Percentiles rank a stretch among this genome's conserved stretches.
Conservation (phyloP, 1,139 yeast genomes). For the Candida sanyaensis region DNA sequence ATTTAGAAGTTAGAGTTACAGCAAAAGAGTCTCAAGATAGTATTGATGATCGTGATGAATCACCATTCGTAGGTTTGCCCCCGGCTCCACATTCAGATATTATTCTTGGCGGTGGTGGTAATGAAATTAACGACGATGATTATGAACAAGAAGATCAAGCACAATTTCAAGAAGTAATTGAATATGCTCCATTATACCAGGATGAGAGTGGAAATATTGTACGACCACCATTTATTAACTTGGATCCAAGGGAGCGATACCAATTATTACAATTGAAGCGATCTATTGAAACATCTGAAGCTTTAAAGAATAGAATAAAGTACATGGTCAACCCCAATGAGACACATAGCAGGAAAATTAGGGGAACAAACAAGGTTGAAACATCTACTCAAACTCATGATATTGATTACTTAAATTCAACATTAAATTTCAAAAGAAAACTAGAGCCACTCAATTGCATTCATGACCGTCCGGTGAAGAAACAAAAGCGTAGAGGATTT, state of each 20-base stretch:
- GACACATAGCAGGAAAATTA: constrained; percentile 21
- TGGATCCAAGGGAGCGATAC: constrained; percentile 48
- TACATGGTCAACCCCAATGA: constrained; percentile 46
- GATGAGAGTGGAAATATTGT: constrained; percentile 42
- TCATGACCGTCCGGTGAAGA: constrained; percentile 6
- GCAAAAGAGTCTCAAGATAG: background rate
- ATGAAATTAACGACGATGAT: background rate
- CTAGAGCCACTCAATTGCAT: background rate
- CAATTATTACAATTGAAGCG: constrained; percentile 42
- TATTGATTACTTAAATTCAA: constrained; percentile 26
- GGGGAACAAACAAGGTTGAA: constrained; percentile 30
- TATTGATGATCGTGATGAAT: constrained; percentile 7
- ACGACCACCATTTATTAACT: constrained; percentile 49
- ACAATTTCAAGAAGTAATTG: constrained; percentile 22
- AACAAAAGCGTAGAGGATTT: constrained; percentile 24
- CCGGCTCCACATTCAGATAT: constrained; percentile 3
- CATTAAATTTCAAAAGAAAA: constrained; percentile 15
- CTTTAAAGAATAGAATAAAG: constrained; percentile 33
- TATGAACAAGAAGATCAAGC: background rate
- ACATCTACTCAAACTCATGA: constrained; percentile 47
- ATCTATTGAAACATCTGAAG: constrained; percentile 38
- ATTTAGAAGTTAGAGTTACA: constrained; percentile 29
- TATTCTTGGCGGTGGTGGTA: background rate
- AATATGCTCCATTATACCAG: constrained; percentile 34
- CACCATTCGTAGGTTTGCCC: constrained; percentile 8